These are phyloP conservation scores for Venturia asperata DNA, from an alignment of 2,329 filamentous ascomycete genomes.

Conservation along the genomic window DNA sequence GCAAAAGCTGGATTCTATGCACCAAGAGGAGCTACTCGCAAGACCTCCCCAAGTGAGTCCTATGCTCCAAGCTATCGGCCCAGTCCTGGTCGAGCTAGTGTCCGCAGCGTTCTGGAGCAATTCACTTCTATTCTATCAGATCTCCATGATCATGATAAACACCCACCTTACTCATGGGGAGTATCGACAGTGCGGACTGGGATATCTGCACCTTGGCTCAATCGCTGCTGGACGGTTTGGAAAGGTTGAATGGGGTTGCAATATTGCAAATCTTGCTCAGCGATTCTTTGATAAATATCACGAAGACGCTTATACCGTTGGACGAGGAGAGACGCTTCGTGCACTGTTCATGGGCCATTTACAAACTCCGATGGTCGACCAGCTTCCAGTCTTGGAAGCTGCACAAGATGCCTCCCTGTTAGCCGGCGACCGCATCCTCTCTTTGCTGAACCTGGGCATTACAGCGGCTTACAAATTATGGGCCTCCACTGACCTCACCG, in stretches of 20 bases:
- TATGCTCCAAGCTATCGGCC: constrained; percentile 56
- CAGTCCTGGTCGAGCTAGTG: constrained; percentile 62
- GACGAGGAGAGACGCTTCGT: constrained; percentile 62
- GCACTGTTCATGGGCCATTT: constrained; percentile 65
- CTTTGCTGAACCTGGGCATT: constrained; percentile 64
- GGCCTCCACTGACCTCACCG: constrained; percentile 59
- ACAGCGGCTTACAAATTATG: constrained; percentile 61
- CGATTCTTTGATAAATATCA: constrained; percentile 57
- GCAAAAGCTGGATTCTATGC: constrained; percentile 34
- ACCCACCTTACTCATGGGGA: constrained; percentile 57
- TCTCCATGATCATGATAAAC: constrained; percentile 59
- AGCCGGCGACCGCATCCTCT: constrained; percentile 63
- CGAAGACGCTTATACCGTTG: constrained; percentile 57
- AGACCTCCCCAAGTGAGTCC: constrained; percentile 42
- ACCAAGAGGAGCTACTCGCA: constrained; percentile 43
- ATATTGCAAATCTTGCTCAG: constrained; percentile 57
- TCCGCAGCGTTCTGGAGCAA: constrained; percentile 69
- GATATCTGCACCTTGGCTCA: constrained; percentile 60
- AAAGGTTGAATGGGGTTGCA: constrained; percentile 59
- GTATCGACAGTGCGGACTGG: constrained; percentile 62
- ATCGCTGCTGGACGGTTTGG: constrained; percentile 64
- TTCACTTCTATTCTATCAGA: constrained; percentile 63
- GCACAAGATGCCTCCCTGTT: constrained; percentile 59
- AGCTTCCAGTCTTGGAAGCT: constrained; percentile 55
- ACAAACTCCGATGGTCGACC: constrained; percentile 52